Evolutionary conservation across 2,329 filamentous ascomycete genomes (phyloP), one percentile per base, ranked within the genome.

Genomic region (Fusarium haematococcum): DNA sequence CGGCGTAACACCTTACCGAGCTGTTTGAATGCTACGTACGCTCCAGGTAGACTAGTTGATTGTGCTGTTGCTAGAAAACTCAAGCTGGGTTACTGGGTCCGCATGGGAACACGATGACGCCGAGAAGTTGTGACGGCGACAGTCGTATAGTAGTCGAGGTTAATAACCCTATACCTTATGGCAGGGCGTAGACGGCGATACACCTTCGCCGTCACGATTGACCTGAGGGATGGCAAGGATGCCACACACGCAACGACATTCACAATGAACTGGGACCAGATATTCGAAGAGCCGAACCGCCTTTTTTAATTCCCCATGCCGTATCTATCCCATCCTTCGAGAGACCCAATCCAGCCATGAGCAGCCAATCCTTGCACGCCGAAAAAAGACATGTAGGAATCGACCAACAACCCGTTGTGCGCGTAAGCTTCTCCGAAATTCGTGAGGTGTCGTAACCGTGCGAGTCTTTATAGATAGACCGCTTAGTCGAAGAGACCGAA

Each of bases 401-500:
- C 75, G 77, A 74, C 77, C 75, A 79, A 78, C 77, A 79, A 78
- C 75, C 79, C 74, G 76, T 76, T 48, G 43, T 48, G 43, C 43
- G 74, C 79, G 73, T 75, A 2, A 78, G 72, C 75, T 79, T 81
- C 81, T 80, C 76, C 79, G 77, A 80, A 81, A 80, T 78, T 80
- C 77, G 77, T 79, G 75, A 74, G 77, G 75, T 64, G 72, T 83
- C 78, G 75, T 82, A 75, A 79, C 75, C 71, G 68, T 78, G 25
- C 77, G 65, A 70, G 67, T 79, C 72, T 73, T 72, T 75, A 61
- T 54, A 67, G 68, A 74, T 72, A 72, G 76, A 79, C 72, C 81
- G 86, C 84, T 91, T 92, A 92, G 87, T 92, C 91, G 89, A 92
- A 92, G 78, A 93, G 91, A 90, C 91, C 91, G 88, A 93, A 92